These are phyloP conservation scores for Didymella keratinophila DNA, from an alignment of 2,329 filamentous ascomycete genomes.

Conservation along the genomic window DNA sequence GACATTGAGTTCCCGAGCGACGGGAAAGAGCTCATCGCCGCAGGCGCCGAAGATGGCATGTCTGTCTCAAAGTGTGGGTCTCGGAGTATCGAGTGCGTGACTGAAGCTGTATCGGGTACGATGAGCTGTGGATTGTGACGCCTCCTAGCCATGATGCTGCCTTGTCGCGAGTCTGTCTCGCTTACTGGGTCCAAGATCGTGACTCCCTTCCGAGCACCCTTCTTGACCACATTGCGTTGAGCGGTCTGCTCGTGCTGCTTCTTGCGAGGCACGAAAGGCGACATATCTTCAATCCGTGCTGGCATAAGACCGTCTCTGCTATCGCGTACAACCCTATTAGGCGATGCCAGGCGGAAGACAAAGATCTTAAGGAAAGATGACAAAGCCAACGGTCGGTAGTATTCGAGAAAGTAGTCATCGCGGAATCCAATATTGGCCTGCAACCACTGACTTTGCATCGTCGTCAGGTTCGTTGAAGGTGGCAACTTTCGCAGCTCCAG, in stretches of 20 bases:
- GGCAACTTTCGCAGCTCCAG: constrained; percentile 71
- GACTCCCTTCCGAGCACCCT: constrained; percentile 70
- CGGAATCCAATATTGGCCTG: constrained; percentile 64
- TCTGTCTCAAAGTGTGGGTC: constrained; percentile 49
- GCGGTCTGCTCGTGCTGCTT: constrained; percentile 62
- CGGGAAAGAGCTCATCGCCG: constrained; percentile 28
- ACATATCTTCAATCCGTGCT: constrained; percentile 80
- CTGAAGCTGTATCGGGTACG: constrained; percentile 45
- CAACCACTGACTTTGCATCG: constrained; percentile 23
- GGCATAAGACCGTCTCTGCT: constrained; percentile 77
- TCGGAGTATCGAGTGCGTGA: constrained; percentile 54
- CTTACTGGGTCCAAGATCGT: constrained; percentile 70
- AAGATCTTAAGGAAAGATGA: constrained; percentile 94
- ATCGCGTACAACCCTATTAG: constrained; percentile 81
- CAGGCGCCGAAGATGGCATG: constrained; percentile 30
- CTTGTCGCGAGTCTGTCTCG: constrained; percentile 41
- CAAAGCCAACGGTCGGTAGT: constrained; percentile 86
- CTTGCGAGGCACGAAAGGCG: constrained; percentile 81
- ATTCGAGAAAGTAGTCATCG: constrained; percentile 97
- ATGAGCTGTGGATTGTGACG: constrained; percentile 34
- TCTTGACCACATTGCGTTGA: constrained; percentile 69
- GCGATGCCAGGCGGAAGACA: constrained; percentile 84
- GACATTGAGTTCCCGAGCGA: constrained; percentile 41
- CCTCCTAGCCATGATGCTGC: constrained; percentile 30
- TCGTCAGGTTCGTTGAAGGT: constrained; percentile 55